Percentiles rank a stretch among this genome's conserved stretches.
These are phyloP conservation scores for Eucalyptus virginea DNA, from an alignment of 345 rosid species.

Conservation along the genomic window DNA sequence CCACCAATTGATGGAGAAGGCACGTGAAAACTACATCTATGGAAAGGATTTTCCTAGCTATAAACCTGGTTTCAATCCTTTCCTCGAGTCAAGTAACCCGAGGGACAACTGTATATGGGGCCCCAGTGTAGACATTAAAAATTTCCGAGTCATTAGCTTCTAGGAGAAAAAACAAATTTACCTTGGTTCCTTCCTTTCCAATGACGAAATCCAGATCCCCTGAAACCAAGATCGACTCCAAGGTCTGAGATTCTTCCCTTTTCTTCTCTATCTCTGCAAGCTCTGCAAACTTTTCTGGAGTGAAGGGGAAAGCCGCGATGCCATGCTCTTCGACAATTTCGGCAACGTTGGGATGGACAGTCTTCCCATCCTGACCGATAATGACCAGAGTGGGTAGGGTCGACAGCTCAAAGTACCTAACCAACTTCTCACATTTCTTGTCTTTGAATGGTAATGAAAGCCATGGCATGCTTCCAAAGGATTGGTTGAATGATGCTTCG, in stretches of 20 bases:
- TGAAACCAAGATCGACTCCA: constrained; percentile 7
- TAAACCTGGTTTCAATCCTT: background rate
- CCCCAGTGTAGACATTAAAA: background rate
- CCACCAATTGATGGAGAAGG: background rate
- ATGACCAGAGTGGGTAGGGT: constrained; percentile 6
- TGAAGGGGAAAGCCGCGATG: constrained; percentile 1
- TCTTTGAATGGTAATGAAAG: constrained; percentile 4
- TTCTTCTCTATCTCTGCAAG: constrained; percentile 10
- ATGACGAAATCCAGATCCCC: constrained; percentile 6
- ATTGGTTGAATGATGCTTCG: background rate
- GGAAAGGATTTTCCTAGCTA: background rate
- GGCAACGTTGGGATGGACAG: background rate
- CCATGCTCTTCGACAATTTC: constrained; percentile 4
- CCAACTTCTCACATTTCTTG: background rate
- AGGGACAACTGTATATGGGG: background rate
- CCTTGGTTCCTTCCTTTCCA: constrained; percentile 4
- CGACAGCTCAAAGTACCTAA: background rate
- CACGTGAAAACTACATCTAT: background rate
- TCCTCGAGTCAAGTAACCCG: background rate
- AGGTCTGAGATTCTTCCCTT: constrained; percentile 1
- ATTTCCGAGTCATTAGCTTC: background rate
- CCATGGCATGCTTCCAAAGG: constrained; percentile 6
- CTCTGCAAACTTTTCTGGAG: constrained; percentile 4
- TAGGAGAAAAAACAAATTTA: background rate
- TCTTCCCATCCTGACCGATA: constrained; percentile 1